Base-by-base conservation (phyloP, 2,329 filamentous ascomycete genomes). In the Xylogone sp. region DNA sequence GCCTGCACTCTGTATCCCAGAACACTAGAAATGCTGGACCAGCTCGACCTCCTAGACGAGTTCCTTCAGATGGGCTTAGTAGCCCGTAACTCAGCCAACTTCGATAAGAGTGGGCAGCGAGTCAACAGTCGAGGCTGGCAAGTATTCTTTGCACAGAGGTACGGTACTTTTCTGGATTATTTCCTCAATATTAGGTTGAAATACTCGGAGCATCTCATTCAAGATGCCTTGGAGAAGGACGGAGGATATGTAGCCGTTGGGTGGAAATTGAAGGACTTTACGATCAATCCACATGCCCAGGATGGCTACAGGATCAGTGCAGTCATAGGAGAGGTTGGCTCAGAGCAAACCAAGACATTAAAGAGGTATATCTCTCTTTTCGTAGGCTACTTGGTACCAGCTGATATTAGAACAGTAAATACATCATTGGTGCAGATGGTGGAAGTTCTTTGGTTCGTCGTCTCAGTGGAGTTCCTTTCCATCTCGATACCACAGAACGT, bases 371-470 rank as follows among this genome's bases (percentile, higher is more conserved):
- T 27, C 24, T 27, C 10, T 27, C 24, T 27, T 27, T 27, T 5
- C 24, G 24, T 27, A 27, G 24, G 24, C 10, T 27, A 6, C 24
- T 6, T 27, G 10, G 24, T 27, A 5, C 24, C 10, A 21, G 18
- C 43, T 45, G 13, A 45, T 45, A n/a, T 39, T 19, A 19, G 42
- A 3, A 24, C 42, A 54, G 52, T 29, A 57, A 57, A 43, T 57
- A 55, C 24, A 44, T 57, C n/a, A 34, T 57, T 18, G 55, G 55
- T 8, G 44, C 53, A 13, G 55, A 57, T 49, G 55, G 55, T 2
- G 51, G 48, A 20, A 43, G 44, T 42, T 54, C 52, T 5, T 22
- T 48, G 13, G 52, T 54, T 16, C 52, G 52, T 31, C 50, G 21
- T 18, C 22, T 54, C 18, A 21, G 50, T 13, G 52, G 31, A 20